These are phyloP conservation scores for Termitomyces sp. DNA, from an alignment of 768 basidiomycete genomes.

Conservation along the genomic window DNA sequence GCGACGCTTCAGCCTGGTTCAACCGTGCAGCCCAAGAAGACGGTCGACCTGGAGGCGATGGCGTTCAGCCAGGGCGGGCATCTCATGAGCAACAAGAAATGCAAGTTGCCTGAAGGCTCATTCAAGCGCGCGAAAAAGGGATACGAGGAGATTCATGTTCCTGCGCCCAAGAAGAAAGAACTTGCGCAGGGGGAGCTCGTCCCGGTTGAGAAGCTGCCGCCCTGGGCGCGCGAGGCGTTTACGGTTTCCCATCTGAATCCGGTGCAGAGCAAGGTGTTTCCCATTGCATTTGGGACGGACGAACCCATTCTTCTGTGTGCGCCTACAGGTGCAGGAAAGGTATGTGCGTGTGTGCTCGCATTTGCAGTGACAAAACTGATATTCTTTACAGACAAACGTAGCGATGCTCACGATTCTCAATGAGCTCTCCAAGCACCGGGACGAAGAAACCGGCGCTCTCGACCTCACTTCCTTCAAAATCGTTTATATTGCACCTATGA, in stretches of 20 bases:
- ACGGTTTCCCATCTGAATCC: slow-evolving; percentile 78
- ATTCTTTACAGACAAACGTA: slow-evolving; percentile 79
- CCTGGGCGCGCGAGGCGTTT: slow-evolving; percentile 88
- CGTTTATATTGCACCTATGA: slow-evolving; percentile 98
- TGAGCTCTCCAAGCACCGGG: slow-evolving; percentile 84
- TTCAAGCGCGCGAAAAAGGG: slow-evolving; percentile 97
- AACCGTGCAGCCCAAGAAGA: slow-evolving; percentile 76
- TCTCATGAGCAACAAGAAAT: slow-evolving; percentile 98
- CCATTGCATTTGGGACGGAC: slow-evolving; percentile 90
- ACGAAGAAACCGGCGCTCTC: slow-evolving; percentile 72
- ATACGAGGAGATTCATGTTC: slow-evolving; percentile 97
- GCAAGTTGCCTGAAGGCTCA: slow-evolving; percentile 94
- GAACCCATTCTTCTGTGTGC: slow-evolving; percentile 95
- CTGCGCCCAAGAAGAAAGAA: slow-evolving; percentile 79
- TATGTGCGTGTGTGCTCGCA: slow-evolving; percentile 27
- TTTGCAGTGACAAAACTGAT: slow-evolving; percentile 9
- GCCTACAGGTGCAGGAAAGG: slow-evolving; percentile 98
- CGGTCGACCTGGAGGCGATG: slow-evolving; percentile 88
- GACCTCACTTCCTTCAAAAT: slow-evolving; percentile 92
- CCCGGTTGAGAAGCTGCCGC: slow-evolving; percentile 65
- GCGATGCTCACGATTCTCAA: slow-evolving; percentile 94
- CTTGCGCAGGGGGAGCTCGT: slow-evolving; percentile 63
- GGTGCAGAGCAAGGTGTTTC: slow-evolving; percentile 90
- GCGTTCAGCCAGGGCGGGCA: slow-evolving; percentile 96
- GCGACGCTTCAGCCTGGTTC: slow-evolving; percentile 87